Evolutionary conservation across 192 early-diverging fungal species (phyloP).

Genomic region (Mycoemilia scoparia): DNA sequence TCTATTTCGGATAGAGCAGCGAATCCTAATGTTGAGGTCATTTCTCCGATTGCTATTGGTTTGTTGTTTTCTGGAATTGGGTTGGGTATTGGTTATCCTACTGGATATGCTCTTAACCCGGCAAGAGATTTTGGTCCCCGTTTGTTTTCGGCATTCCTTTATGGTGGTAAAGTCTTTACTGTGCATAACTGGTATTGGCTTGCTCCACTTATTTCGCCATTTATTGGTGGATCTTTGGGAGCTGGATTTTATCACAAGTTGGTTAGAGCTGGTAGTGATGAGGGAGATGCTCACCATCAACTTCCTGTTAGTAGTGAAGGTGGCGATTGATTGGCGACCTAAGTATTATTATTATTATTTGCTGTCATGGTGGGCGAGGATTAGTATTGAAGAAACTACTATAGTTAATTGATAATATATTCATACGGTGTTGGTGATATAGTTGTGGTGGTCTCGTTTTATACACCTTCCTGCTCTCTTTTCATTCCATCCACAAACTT

Average conservation of each 20-base stretch:
- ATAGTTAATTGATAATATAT: too few species aligned
- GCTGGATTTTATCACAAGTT: slow-evolving; percentile 37
- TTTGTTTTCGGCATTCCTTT: slow-evolving; percentile 45
- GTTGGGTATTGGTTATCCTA: slow-evolving; percentile 35
- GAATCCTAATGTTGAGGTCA: slow-evolving; percentile 12
- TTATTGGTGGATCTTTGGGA: slow-evolving; percentile 33
- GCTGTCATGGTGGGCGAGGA: too few species aligned
- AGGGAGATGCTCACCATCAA: too few species aligned
- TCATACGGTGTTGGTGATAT: too few species aligned
- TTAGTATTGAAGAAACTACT: too few species aligned
- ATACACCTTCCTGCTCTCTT: too few species aligned
- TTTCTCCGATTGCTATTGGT: slow-evolving; percentile 36
- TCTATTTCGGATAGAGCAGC: slow-evolving; percentile 24
- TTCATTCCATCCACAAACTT: too few species aligned
- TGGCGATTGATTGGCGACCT: too few species aligned
- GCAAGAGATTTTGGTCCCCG: slow-evolving; percentile 66
- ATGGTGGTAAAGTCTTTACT: slow-evolving; percentile 44
- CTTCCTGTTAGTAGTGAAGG: too few species aligned
- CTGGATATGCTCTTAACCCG: slow-evolving; percentile 49
- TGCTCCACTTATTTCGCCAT: slow-evolving; percentile 44
- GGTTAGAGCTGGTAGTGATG: too few species aligned
- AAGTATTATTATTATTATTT: too few species aligned
- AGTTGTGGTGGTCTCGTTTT: too few species aligned
- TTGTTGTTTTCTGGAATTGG: slow-evolving; percentile 36
- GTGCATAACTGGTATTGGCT: slow-evolving; percentile 45